Evolutionary conservation across 352 stramenopile species (phyloP).

Genomic region (Phytophthora pseudosyringae): DNA sequence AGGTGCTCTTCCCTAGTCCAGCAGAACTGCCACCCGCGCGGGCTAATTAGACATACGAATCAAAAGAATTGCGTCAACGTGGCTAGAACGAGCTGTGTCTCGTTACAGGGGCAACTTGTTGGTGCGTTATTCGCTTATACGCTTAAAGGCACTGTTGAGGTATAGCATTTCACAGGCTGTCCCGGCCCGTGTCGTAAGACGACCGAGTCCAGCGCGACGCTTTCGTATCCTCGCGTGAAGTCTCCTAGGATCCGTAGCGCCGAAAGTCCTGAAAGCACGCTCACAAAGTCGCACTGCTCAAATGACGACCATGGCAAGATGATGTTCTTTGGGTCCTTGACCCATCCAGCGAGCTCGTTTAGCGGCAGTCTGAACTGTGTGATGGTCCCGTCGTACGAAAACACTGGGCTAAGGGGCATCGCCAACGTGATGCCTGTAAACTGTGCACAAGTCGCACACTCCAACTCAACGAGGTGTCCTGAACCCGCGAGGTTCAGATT

Average conservation of each 20-base stretch:
- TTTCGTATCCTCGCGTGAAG: conserved; percentile 92
- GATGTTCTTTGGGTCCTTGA: conserved; percentile 92
- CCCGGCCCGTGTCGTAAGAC: conserved; percentile 61
- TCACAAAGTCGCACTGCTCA: conserved; percentile 88
- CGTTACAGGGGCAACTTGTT: conserved; percentile 26
- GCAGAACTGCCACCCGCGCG: conserved; percentile 55
- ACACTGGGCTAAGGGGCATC: conserved; percentile 80
- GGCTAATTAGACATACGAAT: conserved; percentile 28
- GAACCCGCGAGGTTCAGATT: conserved; percentile 80
- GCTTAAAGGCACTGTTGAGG: conserved; percentile 25
- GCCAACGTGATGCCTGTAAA: conserved; percentile 86
- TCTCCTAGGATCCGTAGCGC: conserved; percentile 90
- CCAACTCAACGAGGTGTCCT: conserved; percentile 81
- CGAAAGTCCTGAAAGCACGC: conserved; percentile 86
- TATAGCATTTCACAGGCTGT: conserved; percentile 45
- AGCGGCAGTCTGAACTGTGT: conserved; percentile 87
- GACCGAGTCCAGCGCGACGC: conserved; percentile 89
- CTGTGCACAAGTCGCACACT: conserved; percentile 85
- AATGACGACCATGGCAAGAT: conserved; percentile 73
- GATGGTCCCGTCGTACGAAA: conserved; percentile 82
- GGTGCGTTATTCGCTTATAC: conserved; percentile 24
- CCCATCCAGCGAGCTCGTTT: conserved; percentile 84
- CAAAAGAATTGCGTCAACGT: conserved; percentile 30
- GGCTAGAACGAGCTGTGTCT: conserved; percentile 18
- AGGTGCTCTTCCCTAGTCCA: conserved; percentile 77